A percentile compares a stretch with the other conserved stretches of the same genome.
Conservation (phyloP, 148 eudicot genomes). For the Nyssa sinensis region DNA sequence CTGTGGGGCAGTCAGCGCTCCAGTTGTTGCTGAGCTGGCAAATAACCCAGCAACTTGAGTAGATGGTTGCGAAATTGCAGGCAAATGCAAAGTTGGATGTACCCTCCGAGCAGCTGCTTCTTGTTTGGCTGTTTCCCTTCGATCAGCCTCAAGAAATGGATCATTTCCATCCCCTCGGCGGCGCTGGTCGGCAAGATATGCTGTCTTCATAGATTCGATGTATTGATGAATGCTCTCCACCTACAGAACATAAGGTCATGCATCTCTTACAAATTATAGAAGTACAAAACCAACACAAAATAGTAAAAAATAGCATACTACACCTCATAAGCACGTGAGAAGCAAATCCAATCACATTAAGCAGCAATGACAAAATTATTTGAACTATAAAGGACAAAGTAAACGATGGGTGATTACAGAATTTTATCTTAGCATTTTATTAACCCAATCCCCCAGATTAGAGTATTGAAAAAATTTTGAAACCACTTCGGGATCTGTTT, state of each 20-base stretch:
- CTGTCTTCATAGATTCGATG: constrained; percentile 94
- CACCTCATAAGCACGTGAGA: constrained; percentile 4
- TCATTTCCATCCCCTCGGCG: constrained; percentile 74
- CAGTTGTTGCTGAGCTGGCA: constrained; percentile 60
- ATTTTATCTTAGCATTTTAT: not conserved
- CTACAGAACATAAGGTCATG: constrained; percentile 27
- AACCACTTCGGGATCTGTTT: not conserved
- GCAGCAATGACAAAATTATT: too few species aligned
- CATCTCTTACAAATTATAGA: not conserved
- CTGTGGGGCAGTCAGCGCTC: constrained; percentile 43
- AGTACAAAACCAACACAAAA: not conserved
- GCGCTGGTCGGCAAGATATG: constrained; percentile 88
- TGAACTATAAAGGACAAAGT: not conserved
- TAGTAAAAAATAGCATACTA: not conserved
- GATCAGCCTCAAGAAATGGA: constrained; percentile 95
- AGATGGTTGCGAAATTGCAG: constrained; percentile 68
- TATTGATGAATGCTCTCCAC: constrained; percentile 98
- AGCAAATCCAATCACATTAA: constrained; percentile 1
- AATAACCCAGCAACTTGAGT: constrained; percentile 70
- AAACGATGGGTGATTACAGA: too few species aligned
- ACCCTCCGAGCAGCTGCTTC: constrained; percentile 93
- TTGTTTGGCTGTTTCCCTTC: constrained; percentile 85
- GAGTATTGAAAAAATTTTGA: not conserved
- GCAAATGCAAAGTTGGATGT: constrained; percentile 84
- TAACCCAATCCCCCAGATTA: not conserved